Evolutionary conservation across 805 yeast species (phyloP), one percentile per base, ranked within the genome.

Genomic region (Metschnikowia koreensis): DNA sequence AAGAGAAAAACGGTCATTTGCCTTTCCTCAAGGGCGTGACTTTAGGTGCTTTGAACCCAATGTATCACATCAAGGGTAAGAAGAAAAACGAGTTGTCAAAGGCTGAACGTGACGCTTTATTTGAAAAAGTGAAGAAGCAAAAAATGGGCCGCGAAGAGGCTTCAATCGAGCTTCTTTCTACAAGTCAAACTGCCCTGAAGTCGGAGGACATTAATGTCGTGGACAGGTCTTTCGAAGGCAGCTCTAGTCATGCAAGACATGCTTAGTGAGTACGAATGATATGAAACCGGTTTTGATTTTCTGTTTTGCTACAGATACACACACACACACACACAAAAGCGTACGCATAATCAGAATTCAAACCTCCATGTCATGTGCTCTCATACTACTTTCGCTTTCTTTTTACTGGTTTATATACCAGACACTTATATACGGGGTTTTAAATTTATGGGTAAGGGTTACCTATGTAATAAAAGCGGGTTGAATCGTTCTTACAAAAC

Each of bases 1-100:
- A 89, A 76, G 99, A 93, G 80, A 88, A 77, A 71, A 70, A 70
- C 28, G 97, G 96, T 22, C 92, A 86, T 68, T 76, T 87, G 70
- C 92, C 96, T 67, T 83, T 86, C 75, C 59, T 70, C 64, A 50
- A 53, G 48, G 68, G 59, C 51, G 59, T 73, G 45, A 71, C 69
- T 13, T 59, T 71, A 59, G 77, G 60, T 66, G 66, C 62, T 61
- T 84, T 87, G 70, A 86, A 84, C 71, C 96, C 93, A 70, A 76
- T 83, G 79, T 86, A 84, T 71, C 79, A 83, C 75, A 68, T 87
- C 56, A 87, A 84, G 75, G 77, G 78, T 60, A 83, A 84, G 79
- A 80, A 84, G 76, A 81, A 83, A 71, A 60, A 77, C 52, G 83
- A 82, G 57, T 64, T 85, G 62, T 65, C 81, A 29, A 66, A 68